Evolutionary conservation across 1,139 yeast genomes (phyloP), one percentile per base, ranked within the genome.

Genomic region (Pichia kudriavzevii): DNA sequence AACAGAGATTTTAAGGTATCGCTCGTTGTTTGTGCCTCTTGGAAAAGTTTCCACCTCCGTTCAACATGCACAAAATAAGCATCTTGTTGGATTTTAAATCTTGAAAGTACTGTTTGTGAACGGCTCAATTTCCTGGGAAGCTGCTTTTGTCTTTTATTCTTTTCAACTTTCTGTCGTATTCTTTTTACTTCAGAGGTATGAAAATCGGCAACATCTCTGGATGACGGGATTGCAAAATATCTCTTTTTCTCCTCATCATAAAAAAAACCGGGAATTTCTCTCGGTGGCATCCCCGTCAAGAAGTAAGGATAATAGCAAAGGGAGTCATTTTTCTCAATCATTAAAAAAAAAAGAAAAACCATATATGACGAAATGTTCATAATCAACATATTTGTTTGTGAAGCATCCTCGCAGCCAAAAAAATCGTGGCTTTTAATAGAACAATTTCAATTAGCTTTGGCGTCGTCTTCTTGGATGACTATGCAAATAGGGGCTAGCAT

Each of bases 151-250:
- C 27, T 23, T 5, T 37, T 37, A 2, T 12, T 5, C 5, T 22
- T 4, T 32, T 33, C 21, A 2, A 24, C 27, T 8, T 22, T 32
- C 9, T 25, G 20, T 7, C 30, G 28, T 5, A 38, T 17, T 3
- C 19, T 17, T 2, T 14, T 30, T 5, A 38, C 26, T 10, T n/a
- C 30, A 10, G 16, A n/a, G 6, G 39, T 16, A n/a, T 34, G 22
- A 12, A 19, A 27, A 5, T 23, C 31, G 3, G 36, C 26, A 2
- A 20, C 30, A 8, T 3, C 12, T 2, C 30, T 30, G 3, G 35
- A 27, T 7, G 14, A 11, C 2, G 45, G 45, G 8, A 37, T 28
- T 2, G 41, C 39, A 37, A 30, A 41, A 30, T 41, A 41, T 7
- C 36, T 28, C 10, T 28, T 21, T 12, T 13, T 37, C 11, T 26